Evolutionary conservation across 139 green algal species (phyloP).

Genomic region (Picochlorum sp.): DNA sequence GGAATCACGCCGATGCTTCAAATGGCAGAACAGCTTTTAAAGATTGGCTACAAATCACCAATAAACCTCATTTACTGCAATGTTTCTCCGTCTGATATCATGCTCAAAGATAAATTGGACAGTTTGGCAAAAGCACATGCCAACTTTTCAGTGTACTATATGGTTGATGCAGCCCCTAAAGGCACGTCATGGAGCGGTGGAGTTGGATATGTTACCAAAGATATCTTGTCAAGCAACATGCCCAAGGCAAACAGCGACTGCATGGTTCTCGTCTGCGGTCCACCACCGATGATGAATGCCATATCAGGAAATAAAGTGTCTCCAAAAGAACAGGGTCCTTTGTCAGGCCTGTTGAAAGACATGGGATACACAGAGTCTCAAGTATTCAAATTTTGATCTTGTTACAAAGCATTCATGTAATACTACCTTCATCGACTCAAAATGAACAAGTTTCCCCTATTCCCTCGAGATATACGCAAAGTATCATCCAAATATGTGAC

Average conservation of each 20-base stretch:
- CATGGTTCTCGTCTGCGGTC: slow-evolving; percentile 63
- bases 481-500: slow-evolving; percentile 69
- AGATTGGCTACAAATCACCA: slow-evolving; percentile 36
- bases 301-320: slow-evolving; percentile 39
- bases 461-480: slow-evolving; percentile 50
- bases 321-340: slow-evolving; percentile 43
- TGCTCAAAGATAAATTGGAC: slow-evolving; percentile 50
- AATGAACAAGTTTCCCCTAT: slow-evolving; percentile 62
- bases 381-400: slow-evolving; percentile 26
- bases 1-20: slow-evolving; percentile 66
- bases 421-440: slow-evolving; percentile 4
- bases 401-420: neutral
- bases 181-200: slow-evolving; percentile 23
- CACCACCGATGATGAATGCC: slow-evolving; percentile 52
- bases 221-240: slow-evolving; percentile 44
- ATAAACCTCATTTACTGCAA: slow-evolving; percentile 64
- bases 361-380: slow-evolving; percentile 55
- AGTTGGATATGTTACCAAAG: slow-evolving; percentile 26
- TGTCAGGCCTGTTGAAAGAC: slow-evolving; percentile 60
- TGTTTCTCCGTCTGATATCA: slow-evolving; percentile 55
- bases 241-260: slow-evolving; percentile 40
- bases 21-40: slow-evolving; percentile 52
- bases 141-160: slow-evolving; percentile 51
- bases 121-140: slow-evolving; percentile 39
- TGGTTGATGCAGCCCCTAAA: slow-evolving; percentile 43